phyloP scores from a whole-genome alignment of 441 rosid species.

The Arabidopsis hybrid region DNA sequence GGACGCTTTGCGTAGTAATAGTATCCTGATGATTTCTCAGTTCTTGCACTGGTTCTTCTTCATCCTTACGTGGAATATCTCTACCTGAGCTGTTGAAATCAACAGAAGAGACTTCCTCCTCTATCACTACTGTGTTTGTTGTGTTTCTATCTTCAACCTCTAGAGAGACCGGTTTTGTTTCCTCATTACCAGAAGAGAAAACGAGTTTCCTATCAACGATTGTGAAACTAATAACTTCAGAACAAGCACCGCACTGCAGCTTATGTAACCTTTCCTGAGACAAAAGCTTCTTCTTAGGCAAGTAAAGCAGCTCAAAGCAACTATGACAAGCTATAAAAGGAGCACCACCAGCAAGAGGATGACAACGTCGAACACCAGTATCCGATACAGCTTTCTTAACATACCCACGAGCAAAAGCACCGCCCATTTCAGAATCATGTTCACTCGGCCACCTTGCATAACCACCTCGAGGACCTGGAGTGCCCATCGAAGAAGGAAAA shows the following conservation, averaged over 20 bases:
- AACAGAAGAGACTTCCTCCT: conserved; percentile 60
- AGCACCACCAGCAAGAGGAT: conserved; percentile 85
- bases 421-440: conserved; percentile 56
- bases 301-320: conserved; percentile 78
- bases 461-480: conserved; percentile 53
- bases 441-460: conserved; percentile 72
- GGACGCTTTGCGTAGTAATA: conserved; percentile 47
- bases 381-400: conserved; percentile 62
- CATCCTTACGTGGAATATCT: conserved; percentile 69
- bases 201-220: conserved; percentile 64
- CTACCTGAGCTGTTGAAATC: conserved; percentile 74
- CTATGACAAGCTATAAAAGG: conserved; percentile 80
- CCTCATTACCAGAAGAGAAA: conserved; percentile 46
- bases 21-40: conserved; percentile 57
- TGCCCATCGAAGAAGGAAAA: conserved; percentile 43
- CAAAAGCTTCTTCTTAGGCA: conserved; percentile 67
- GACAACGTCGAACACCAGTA: conserved; percentile 54
- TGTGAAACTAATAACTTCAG: conserved; percentile 56
- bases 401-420: conserved; percentile 49
- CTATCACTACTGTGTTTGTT: conserved; percentile 39
- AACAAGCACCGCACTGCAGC: conserved; percentile 85
- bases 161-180: conserved; percentile 36
- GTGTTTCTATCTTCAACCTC: conserved; percentile 54
- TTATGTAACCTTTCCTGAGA: conserved; percentile 58
- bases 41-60: conserved; percentile 58